These are phyloP conservation scores for Ephemerocybe angulata DNA, from an alignment of 768 basidiomycete species.

Conservation along the genomic window DNA sequence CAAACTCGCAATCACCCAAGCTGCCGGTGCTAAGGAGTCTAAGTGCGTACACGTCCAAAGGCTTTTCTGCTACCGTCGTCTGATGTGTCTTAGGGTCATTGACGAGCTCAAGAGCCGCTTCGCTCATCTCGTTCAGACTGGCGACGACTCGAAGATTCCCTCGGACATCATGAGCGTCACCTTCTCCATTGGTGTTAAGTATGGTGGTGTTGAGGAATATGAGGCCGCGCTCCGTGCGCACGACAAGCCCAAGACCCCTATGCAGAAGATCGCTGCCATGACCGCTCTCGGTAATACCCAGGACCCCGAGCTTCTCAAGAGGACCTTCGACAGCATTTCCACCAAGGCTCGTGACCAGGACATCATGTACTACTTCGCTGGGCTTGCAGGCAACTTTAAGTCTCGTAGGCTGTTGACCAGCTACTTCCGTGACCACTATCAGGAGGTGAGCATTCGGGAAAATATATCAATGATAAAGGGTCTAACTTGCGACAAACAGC, in stretches of 20 bases:
- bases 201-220: constrained; percentile 74
- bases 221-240: constrained; percentile 66
- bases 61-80: constrained; percentile 4
- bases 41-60: constrained; percentile 16
- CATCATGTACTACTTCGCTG: constrained; percentile 58
- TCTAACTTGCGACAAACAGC: constrained; percentile 28
- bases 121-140: constrained; percentile 60
- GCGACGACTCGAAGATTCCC: constrained; percentile 75
- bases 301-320: constrained; percentile 52
- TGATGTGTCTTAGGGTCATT: constrained; percentile 62
- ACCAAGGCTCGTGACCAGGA: constrained; percentile 57
- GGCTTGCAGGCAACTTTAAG: constrained; percentile 51
- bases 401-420: constrained; percentile 51
- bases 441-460: constrained; percentile 55
- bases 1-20: constrained; percentile 63
- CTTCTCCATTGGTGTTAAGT: constrained; percentile 56
- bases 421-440: constrained; percentile 71
- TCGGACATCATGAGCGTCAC: constrained; percentile 67
- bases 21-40: constrained; percentile 29
- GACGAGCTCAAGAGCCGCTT: constrained; percentile 71
- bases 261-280: constrained; percentile 69
- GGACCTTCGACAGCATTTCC: constrained; percentile 61
- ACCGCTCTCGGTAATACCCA: constrained; percentile 59
- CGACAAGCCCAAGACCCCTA: constrained; percentile 70
- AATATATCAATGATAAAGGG: constrained; percentile 10